Evolutionary conservation across 768 basidiomycete species (phyloP).

Genomic region (Infundibulicybe gibba): DNA sequence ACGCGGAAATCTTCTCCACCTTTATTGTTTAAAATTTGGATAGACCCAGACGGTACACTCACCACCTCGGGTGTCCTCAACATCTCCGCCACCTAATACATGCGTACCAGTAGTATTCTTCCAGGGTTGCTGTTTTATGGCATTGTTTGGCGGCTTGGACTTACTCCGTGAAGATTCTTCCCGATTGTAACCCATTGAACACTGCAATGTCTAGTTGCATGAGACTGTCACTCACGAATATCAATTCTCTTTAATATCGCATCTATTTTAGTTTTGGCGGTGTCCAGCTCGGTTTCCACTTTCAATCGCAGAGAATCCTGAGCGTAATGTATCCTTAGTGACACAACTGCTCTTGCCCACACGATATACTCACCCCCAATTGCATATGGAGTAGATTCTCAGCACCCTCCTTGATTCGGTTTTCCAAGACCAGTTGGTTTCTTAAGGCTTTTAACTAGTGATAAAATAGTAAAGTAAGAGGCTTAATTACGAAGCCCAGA

Average conservation of each 20-base stretch:
- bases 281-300: conserved; percentile 75
- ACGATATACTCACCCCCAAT: conserved; percentile 49
- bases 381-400: conserved; percentile 81
- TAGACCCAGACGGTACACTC: background rate
- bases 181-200: conserved; percentile 2
- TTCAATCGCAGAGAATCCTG: conserved; percentile 65
- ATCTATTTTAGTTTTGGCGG: conserved; percentile 71
- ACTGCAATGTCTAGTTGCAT: background rate
- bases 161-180: conserved; percentile 28
- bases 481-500: background rate
- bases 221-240: conserved; percentile 33
- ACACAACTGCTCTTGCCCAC: background rate
- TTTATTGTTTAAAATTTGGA: conserved; percentile 2
- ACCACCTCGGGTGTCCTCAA: background rate
- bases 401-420: conserved; percentile 86
- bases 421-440: conserved; percentile 68
- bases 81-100: too few species aligned
- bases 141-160: conserved; percentile 13
- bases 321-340: background rate
- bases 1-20: conserved; percentile 70
- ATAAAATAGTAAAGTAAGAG: conserved; percentile 1
- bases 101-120: too few species aligned
- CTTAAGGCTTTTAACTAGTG: conserved; percentile 64
- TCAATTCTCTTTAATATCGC: conserved; percentile 59
- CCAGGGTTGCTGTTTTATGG: background rate